Evolutionary conservation across 106 monocot genomes (phyloP).

Genomic region (Gastrodia elata): DNA sequence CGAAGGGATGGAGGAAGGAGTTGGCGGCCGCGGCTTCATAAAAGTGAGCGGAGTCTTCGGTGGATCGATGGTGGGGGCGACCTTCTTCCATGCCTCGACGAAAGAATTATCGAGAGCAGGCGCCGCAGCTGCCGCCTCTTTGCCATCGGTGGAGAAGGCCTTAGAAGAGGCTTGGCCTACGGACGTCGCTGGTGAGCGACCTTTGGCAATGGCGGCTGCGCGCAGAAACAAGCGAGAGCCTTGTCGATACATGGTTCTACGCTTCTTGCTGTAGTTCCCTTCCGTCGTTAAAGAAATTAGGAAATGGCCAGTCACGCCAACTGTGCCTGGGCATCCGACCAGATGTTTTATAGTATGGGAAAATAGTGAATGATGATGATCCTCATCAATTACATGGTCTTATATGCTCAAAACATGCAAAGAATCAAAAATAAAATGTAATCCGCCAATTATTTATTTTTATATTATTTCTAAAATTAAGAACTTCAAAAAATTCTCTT

Average conservation of each 20-base stretch:
- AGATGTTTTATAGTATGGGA: no score
- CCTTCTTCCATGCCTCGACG: constrained; percentile 84
- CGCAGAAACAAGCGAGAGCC: constrained; percentile 19
- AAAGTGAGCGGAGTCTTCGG: constrained; percentile 75
- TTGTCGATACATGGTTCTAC: constrained; percentile 20
- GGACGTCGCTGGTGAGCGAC: background rate
- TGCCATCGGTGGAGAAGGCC: constrained; percentile 25
- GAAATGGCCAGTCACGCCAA: no score
- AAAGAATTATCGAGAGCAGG: constrained; percentile 36
- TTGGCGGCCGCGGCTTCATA: constrained; percentile 83
- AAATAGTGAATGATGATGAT: no score
- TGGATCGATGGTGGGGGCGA: constrained; percentile 77
- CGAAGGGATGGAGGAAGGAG: constrained; percentile 61
- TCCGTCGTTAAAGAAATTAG: no score
- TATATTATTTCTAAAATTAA: no score
- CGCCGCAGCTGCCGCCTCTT: constrained; percentile 36
- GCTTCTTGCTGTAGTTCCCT: background rate
- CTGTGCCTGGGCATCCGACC: no score
- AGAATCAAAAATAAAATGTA: no score
- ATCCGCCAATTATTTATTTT: no score
- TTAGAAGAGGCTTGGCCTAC: background rate
- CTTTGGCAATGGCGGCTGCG: background rate
- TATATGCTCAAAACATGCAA: no score
- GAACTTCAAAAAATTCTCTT: no score
- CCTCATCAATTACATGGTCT: no score